Evolutionary conservation across 257 asterid species (phyloP).

Genomic region (Lantana camara): DNA sequence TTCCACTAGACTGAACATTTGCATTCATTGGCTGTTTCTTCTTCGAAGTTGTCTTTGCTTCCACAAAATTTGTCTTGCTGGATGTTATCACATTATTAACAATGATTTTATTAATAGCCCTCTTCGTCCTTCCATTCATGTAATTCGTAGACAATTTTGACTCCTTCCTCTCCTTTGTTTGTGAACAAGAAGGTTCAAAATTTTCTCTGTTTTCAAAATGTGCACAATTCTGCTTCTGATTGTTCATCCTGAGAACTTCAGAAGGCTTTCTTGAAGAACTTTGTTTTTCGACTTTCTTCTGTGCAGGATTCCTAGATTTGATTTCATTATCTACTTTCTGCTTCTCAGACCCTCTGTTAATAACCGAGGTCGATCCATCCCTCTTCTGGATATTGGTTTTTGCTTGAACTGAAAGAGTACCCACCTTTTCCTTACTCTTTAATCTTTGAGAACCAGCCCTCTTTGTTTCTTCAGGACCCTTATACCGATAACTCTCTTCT

Average conservation of each 20-base stretch:
- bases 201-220: constrained; percentile 45
- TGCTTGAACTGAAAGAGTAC: constrained; percentile 54
- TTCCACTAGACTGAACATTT: constrained; percentile 41
- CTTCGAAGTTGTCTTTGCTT: constrained; percentile 44
- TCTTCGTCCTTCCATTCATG: constrained; percentile 41
- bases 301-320: constrained; percentile 48
- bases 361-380: constrained; percentile 48
- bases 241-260: constrained; percentile 77
- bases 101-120: constrained; percentile 63
- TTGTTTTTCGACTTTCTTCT: constrained; percentile 57
- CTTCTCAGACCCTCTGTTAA: constrained; percentile 49
- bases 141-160: constrained; percentile 41
- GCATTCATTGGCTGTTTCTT: constrained; percentile 45
- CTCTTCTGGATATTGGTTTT: constrained; percentile 61
- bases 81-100: constrained; percentile 52
- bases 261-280: constrained; percentile 47
- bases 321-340: constrained; percentile 51
- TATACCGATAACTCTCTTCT: constrained; percentile 40
- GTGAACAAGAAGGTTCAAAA: constrained; percentile 45
- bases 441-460: constrained; percentile 49
- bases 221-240: constrained; percentile 82
- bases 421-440: constrained; percentile 64
- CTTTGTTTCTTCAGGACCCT: constrained; percentile 58
- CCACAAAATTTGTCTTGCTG: constrained; percentile 53
- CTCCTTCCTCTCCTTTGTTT: constrained; percentile 51